Evolutionary conservation across 75 land plant species (phyloP).

Genomic region (Azolla pinnata): DNA sequence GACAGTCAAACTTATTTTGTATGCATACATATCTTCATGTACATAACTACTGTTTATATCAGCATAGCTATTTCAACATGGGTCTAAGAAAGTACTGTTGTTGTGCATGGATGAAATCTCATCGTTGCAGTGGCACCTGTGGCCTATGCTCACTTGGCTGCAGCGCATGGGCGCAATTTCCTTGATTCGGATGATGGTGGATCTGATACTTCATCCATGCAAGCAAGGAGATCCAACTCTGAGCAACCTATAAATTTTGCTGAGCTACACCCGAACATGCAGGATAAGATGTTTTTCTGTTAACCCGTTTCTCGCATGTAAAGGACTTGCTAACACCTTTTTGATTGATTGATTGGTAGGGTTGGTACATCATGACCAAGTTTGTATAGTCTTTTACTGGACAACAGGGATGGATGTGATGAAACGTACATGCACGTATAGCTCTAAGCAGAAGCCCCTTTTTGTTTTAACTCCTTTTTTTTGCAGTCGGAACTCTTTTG

Average conservation of each 20-base stretch:
- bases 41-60: background rate
- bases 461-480: too few relatives aligned
- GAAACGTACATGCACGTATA: too few relatives aligned
- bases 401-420: too few relatives aligned
- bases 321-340: too few relatives aligned
- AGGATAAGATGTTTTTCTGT: background rate
- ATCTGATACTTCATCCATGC: constrained; percentile 16
- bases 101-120: constrained; percentile 2
- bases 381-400: too few relatives aligned
- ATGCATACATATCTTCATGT: constrained; percentile 1
- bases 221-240: constrained; percentile 1
- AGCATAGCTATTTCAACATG: background rate
- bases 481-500: too few relatives aligned
- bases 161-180: constrained; percentile 27
- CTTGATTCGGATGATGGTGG: constrained; percentile 11
- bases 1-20: background rate
- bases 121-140: constrained; percentile 65
- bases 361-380: too few relatives aligned
- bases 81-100: background rate
- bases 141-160: constrained; percentile 80
- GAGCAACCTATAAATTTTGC: background rate
- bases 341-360: too few relatives aligned
- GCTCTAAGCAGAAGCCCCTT: too few relatives aligned
- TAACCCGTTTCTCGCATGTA: background rate
- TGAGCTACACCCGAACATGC: background rate